Evolutionary conservation across 768 basidiomycete species (phyloP), one percentile per base, ranked within the genome.

Genomic region (Pulveroboletus sp.): DNA sequence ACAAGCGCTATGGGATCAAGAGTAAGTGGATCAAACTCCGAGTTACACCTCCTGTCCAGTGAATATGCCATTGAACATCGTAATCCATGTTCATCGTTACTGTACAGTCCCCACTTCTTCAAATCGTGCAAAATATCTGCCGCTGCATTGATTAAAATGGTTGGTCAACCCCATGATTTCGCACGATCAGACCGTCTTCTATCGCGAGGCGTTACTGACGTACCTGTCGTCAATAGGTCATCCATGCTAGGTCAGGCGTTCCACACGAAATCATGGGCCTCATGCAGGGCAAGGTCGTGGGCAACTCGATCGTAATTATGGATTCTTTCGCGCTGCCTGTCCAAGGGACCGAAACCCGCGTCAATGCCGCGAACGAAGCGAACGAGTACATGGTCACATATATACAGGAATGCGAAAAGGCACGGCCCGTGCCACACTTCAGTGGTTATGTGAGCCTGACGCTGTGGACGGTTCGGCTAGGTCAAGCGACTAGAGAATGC

Each of bases 221-320:
- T n/a, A n/a, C n/a, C 14, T 16, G 8, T 30, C 16, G 19, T 29
- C 10, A 16, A 71, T 70, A 98, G 95, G 88, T 98, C 55, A 98
- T 97, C 66, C 95, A 97, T 67, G 95, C 95, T 27, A 84, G 95
- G 43, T 97, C 95, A 3, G 95, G 95, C 51, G 95, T 96, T 6
- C 87, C 89, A 50, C 91, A 97, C 73, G 95, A 99, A 71, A 96
- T 99, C 64, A 99, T 99, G 95, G 95, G 95, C 10, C 80, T 98
- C 27, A 96, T 99, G 93, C 94, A 96, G 69, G 94, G 94, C 49
- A 95, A 96, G 70, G 86, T 96, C 31, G 72, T 89, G 9, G 86
- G 81, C 2, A 84, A 83, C 54, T 76, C 85, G 1, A 72, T 89
- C 31, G 84, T 89, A 13, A 84, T 99, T 63, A 86, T 96, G 82